Conservation (phyloP, 257 asterid species). For the Solanum ahanhuiri region DNA sequence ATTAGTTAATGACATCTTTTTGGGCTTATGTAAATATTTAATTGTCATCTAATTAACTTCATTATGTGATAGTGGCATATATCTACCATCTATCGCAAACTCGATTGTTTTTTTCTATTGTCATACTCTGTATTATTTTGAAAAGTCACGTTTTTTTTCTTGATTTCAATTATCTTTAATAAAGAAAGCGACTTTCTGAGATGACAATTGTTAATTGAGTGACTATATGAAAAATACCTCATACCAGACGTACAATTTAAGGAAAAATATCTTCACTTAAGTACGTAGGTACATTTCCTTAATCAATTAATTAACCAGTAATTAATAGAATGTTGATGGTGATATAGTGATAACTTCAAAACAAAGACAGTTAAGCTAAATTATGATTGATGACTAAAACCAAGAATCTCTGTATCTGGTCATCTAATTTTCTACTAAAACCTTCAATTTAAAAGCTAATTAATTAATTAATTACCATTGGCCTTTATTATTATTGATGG, state of each 20-base stretch:
- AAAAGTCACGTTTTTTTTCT: no score
- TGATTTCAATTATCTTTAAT: neutral
- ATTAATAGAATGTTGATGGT: neutral
- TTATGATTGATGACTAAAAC: neutral
- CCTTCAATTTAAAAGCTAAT: neutral
- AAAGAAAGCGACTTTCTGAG: no score
- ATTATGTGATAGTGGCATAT: no score
- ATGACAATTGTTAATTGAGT: neutral
- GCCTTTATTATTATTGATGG: neutral
- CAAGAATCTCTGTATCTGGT: neutral
- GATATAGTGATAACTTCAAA: neutral
- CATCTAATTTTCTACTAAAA: neutral
- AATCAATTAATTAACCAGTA: neutral
- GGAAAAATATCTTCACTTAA: neutral
- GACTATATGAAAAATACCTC: neutral
- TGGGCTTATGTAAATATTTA: neutral
- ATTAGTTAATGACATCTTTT: neutral
- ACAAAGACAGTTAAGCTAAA: neutral
- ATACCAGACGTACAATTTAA: neutral
- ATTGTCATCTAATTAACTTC: no score
- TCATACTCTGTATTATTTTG: no score
- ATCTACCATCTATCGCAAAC: no score
- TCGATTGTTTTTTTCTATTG: no score
- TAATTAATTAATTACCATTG: neutral
- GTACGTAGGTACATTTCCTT: neutral